Evolutionary conservation across 108 stramenopile species (phyloP), one percentile per base, ranked within the genome.

Genomic region (Tribonema minus): DNA sequence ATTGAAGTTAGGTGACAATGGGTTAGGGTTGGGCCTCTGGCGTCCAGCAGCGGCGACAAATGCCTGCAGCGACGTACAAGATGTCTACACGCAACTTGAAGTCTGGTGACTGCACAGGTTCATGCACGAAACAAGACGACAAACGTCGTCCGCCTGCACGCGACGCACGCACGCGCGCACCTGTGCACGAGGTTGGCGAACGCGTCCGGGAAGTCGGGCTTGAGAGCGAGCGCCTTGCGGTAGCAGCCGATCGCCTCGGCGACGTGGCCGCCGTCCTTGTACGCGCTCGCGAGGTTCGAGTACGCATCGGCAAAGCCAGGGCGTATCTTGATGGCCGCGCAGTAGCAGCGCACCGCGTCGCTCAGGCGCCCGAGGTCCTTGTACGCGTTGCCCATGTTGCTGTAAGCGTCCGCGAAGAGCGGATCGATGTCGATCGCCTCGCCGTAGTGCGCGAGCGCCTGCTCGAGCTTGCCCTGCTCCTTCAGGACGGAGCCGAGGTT

Each of bases 311-410:
- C 87, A 38, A 85, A 83, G 23, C 32, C 33, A 1, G 85, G 75
- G 59, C 82, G 63, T 39, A 88, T 63, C 15, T 58, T 54, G 35
- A 76, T 76, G 54, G 75, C 75, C 46, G 71, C 66, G 46, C 75
- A 54, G 83, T 84, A 88, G 72, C 87, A 88, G 58, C 71, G 64
- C 70, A 89, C 87, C 20, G 87, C 88, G 28, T 89, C 87, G 1
- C 36, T 46, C 3, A 84, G 82, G 59, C 70, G 64, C 67, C 81
- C 80, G 38, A 86, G 31, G 65, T 87, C 88, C 72, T 87, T 87
- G 86, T 88, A 88, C 25, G 86, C 86, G 71, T 87, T 88, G 66
- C 89, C 89, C 58, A 90, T 77, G 65, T 90, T 90, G 67, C 68
- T 71, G 72, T 86, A 90, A 23, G 87, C 88, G 60, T 89, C 89